Base-by-base conservation (phyloP, 495 filamentous ascomycete species). In the Penicillium cosmopolitanum region DNA sequence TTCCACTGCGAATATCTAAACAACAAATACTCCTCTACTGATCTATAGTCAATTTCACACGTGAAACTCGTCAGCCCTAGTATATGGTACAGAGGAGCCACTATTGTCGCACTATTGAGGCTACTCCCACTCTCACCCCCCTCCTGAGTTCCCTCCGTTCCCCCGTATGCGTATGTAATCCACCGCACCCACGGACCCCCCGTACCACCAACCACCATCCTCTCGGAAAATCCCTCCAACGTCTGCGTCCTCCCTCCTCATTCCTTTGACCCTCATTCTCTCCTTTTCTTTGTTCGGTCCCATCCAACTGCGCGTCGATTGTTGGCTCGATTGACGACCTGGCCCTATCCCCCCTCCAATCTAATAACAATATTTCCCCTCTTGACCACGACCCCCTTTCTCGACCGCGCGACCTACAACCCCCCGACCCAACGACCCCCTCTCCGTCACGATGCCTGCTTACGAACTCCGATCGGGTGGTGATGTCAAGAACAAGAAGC, bases 401-500 rank as follows among this genome's bases (percentile, higher is more conserved):
- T 60, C 40, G 51, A 60, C 51, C 44, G 56, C 61, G 56, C 56
- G 55, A 31, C 28, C 36, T n/a, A 38, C 11, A 40, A 11, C n/a
- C 35, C 35, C 16, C 51, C 33, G n/a, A 31, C 19, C 13, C 28
- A 33, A 7, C 54, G 15, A 42, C 57, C 62, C 51, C 53, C 57
- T 42, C 47, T 40, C 42, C 43, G 11, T 48, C 66, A 82, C 71
- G 52, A 82, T 82, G 74, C 66, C 80, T 53, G 64, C 77, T 48
- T 85, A 84, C 71, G 82, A 84, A 71, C 76, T 85, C 62, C 80
- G 82, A 70, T 76, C 82, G 11, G 82, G 81, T 31, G 82, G 81
- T 55, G 81, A 84, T 72, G 89, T 93, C 70, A 95, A 89, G 84
- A 96, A 93, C 80, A 97, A 96, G 85, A 97, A 97, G 83, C 96